These are phyloP conservation scores for Eutrema heterophyllum DNA, from an alignment of 345 rosid genomes.

Conservation along the genomic window DNA sequence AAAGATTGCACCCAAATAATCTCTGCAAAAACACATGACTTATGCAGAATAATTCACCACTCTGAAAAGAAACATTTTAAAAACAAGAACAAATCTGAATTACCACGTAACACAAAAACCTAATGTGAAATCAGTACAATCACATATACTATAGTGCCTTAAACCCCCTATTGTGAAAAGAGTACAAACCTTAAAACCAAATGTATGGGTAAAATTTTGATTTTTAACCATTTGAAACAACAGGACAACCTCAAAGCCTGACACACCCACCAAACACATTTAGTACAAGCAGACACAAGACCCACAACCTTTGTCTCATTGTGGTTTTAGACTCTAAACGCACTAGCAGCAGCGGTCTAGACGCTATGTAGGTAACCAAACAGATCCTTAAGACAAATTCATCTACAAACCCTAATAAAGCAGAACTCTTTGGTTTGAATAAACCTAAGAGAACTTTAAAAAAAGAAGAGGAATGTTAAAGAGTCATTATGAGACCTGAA, in stretches of 20 bases:
- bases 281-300: slow-evolving; percentile 27
- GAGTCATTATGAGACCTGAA: background rate
- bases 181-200: slow-evolving; percentile 12
- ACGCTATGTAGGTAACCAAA: slow-evolving; percentile 4
- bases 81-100: background rate
- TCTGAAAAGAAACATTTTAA: background rate
- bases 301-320: slow-evolving; percentile 22
- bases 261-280: slow-evolving; percentile 32
- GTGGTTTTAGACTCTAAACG: slow-evolving; percentile 2
- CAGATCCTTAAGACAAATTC: background rate
- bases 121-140: slow-evolving; percentile 10
- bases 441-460: no score
- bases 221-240: slow-evolving; percentile 21
- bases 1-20: slow-evolving; percentile 11
- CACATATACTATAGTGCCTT: background rate
- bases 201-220: slow-evolving; percentile 9
- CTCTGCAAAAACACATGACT: slow-evolving; percentile 27
- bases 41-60: background rate
- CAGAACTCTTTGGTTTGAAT: no score
- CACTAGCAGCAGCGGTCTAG: slow-evolving; percentile 17
- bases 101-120: background rate
- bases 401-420: background rate
- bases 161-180: slow-evolving; percentile 1
- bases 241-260: slow-evolving; percentile 28
- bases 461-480: background rate